Conservation (phyloP, 352 stramenopile species). For the Pythium chondricola region DNA sequence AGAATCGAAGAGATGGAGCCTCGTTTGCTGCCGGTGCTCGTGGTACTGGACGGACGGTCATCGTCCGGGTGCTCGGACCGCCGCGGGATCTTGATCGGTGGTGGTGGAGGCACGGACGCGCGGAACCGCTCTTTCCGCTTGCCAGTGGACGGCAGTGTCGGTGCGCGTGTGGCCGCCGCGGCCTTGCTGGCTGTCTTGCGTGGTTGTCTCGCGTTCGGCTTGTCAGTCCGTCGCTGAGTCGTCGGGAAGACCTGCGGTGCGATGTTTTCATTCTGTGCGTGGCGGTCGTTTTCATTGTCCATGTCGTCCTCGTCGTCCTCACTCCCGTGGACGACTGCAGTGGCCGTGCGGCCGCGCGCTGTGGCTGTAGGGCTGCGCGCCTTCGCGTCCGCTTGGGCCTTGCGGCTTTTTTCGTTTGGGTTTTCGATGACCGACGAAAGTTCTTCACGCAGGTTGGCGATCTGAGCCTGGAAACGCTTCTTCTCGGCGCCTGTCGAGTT, state of each 20-base stretch:
- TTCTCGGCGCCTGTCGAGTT: slow-evolving; percentile 44
- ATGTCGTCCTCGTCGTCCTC: too few species aligned
- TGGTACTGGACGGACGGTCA: slow-evolving; percentile 43
- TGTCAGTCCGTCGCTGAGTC: neutral
- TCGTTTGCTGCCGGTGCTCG: slow-evolving; percentile 46
- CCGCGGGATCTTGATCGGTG: slow-evolving; percentile 62
- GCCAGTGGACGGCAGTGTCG: too few species aligned
- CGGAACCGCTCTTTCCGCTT: slow-evolving; percentile 15
- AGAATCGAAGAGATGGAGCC: slow-evolving; percentile 73
- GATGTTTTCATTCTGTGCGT: too few species aligned
- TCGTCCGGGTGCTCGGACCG: slow-evolving; percentile 23
- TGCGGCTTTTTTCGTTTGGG: slow-evolving; percentile 79
- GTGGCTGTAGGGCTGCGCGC: slow-evolving; percentile 20
- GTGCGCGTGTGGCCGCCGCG: neutral
- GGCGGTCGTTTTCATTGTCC: too few species aligned
- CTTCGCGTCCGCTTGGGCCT: slow-evolving; percentile 57
- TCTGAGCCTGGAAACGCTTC: slow-evolving; percentile 59
- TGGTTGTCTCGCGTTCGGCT: too few species aligned
- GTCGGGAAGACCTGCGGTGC: too few species aligned
- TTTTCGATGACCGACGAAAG: slow-evolving; percentile 78
- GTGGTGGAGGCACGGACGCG: slow-evolving; percentile 22
- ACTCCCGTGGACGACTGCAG: neutral
- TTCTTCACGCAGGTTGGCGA: slow-evolving; percentile 51
- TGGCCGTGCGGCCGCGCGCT: neutral
- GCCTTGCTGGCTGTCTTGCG: neutral